Evolutionary conservation across 306 rosid genomes (phyloP).

Genomic region (Urtica urens): DNA sequence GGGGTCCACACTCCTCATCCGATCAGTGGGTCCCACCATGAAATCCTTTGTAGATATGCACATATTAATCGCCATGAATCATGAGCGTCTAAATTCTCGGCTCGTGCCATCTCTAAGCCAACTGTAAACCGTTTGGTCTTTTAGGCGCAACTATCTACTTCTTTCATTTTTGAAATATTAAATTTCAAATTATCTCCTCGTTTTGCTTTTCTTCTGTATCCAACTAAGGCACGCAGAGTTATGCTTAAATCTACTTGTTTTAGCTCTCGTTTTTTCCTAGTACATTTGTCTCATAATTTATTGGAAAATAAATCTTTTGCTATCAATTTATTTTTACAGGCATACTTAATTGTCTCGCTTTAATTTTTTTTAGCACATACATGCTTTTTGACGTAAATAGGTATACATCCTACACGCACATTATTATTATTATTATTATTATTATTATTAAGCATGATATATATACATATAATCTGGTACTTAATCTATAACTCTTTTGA

Average conservation of each 20-base stretch:
- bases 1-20: neutral
- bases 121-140: too few species aligned
- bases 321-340: neutral
- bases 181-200: too few species aligned
- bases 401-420: too few species aligned
- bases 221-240: neutral
- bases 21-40: constrained; percentile 2
- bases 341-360: too few species aligned
- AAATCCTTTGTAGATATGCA: constrained; percentile 9
- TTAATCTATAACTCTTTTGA: too few species aligned
- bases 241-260: neutral
- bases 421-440: too few species aligned
- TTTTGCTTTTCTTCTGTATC: neutral
- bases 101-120: neutral
- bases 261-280: neutral
- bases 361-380: too few species aligned
- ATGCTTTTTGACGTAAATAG: too few species aligned
- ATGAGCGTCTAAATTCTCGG: neutral
- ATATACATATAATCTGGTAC: too few species aligned
- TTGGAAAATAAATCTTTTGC: neutral
- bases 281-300: neutral
- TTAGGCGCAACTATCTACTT: neutral
- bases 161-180: too few species aligned
- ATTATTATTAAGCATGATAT: too few species aligned
- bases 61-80: too few species aligned